Evolutionary conservation across 2,329 filamentous ascomycete species (phyloP).

Genomic region (Hymenoscyphus scutula): DNA sequence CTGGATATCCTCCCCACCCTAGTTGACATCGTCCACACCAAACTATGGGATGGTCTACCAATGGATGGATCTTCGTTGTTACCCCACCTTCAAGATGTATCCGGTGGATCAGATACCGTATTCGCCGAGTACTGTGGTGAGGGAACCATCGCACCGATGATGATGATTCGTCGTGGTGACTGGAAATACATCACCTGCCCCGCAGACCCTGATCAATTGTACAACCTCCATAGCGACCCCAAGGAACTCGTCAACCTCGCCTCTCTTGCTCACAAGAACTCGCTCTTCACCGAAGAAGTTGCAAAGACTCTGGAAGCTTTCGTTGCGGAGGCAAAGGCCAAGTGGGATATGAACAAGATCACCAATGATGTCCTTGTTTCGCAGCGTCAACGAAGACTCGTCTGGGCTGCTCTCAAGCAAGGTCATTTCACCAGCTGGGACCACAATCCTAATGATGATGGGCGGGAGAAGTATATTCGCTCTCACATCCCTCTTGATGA

Average conservation of each 20-base stretch:
- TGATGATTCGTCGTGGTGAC: conserved; percentile 87
- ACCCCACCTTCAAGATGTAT: conserved; percentile 67
- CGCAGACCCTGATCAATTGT: conserved; percentile 80
- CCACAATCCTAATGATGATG: conserved; percentile 71
- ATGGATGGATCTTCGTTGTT: conserved; percentile 82
- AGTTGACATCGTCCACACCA: conserved; percentile 74
- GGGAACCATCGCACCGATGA: conserved; percentile 81
- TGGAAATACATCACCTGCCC: conserved; percentile 93
- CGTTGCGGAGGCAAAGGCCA: conserved; percentile 66
- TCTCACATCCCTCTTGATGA: conserved; percentile 79
- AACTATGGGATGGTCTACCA: conserved; percentile 67
- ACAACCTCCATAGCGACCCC: conserved; percentile 68
- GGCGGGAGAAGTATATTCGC: conserved; percentile 75
- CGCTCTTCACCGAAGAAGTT: conserved; percentile 36
- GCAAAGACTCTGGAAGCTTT: conserved; percentile 57
- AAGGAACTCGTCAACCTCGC: conserved; percentile 40
- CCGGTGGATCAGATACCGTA: conserved; percentile 77
- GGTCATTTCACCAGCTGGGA: conserved; percentile 84
- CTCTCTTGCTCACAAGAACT: conserved; percentile 38
- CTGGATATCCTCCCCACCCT: conserved; percentile 88
- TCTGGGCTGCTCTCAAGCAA: conserved; percentile 75
- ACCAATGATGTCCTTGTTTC: conserved; percentile 70
- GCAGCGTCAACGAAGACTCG: conserved; percentile 75
- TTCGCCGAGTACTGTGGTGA: conserved; percentile 94
- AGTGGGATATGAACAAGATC: conserved; percentile 81